Conservation (phyloP, 257 asterid genomes). For the Datura wrightii region DNA sequence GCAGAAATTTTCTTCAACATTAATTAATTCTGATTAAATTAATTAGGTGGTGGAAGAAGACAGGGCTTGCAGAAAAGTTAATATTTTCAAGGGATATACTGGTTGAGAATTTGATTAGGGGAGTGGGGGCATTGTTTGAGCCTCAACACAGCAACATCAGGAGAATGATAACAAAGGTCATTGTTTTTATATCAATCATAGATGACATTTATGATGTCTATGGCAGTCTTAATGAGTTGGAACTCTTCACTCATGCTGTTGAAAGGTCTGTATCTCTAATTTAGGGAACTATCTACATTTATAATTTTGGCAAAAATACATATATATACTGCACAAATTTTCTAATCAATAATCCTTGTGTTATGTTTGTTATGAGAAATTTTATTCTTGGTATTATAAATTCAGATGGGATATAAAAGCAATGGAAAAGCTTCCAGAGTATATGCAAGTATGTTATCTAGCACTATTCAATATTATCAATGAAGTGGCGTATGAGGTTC, state of each 20-base stretch:
- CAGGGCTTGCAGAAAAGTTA: conserved; percentile 40
- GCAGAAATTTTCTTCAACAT: no score
- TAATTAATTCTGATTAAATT: no score
- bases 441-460: conserved; percentile 48
- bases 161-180: not conserved
- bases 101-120: conserved; percentile 51
- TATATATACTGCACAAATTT: no score
- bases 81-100: conserved; percentile 59
- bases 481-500: conserved; percentile 47
- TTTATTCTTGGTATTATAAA: not conserved
- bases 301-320: no score
- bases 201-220: conserved; percentile 19
- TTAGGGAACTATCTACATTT: no score
- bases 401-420: conserved; percentile 35
- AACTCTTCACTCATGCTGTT: not conserved
- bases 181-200: not conserved
- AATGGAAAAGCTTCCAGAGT: conserved; percentile 43
- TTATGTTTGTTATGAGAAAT: no score
- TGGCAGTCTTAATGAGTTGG: not conserved
- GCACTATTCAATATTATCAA: conserved; percentile 43
- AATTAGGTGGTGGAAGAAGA: conserved; percentile 54
- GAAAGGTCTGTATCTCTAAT: not conserved
- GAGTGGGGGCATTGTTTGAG: conserved; percentile 22
- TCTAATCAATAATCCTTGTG: no score
- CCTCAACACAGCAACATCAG: not conserved